Base-by-base conservation (phyloP, 148 eudicot species). In the Talinum fruticosum region DNA sequence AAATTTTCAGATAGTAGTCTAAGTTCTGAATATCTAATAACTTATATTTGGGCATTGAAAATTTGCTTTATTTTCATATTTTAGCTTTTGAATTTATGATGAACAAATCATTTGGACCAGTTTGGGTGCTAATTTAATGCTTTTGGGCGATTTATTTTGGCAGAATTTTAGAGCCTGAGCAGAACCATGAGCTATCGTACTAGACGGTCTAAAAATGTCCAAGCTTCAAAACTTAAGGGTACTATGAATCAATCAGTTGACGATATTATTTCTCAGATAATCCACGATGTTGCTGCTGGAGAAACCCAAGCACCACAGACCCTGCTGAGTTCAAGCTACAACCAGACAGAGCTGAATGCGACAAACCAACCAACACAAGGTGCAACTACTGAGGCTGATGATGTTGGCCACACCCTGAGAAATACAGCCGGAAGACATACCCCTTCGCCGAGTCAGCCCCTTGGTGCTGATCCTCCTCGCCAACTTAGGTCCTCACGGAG, bases 161-260 rank as follows among this genome's bases (percentile, higher is more conserved):
- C 72, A 69, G 79, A 82, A 59, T 49, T 14, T 29, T 54, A 30
- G 66, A 41, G 29, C 51, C 44, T 68, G 78, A 36, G 26, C 29
- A 24, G 35, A 62, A 69, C 53, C 73, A 82, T 82, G 85, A 62
- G 66, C 5, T 82, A 47, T 79, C 85, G 85, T 12, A 82, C 82
- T 71, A 82, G 68, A 71, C 44, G 73, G 36, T 24, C 82, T 13
- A 75, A 57, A 54, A 57, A 6, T 6, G 47, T 66, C 5, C 66
- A 71, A n/a, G 24, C 28, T 35, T 21, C 82, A 8, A 79, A 79
- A 75, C 72, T 2, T 51, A 82, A 78, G 35, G 79, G 71, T 29
- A 38, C 73, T 12, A 53, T 57, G 29, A 41, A 15, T 37, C 81
- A 28, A 57, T 70, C 85, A 36, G 79, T 82, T 1, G 30, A 82